These are phyloP conservation scores for Aspergillus vadensis DNA, from an alignment of 2,329 filamentous ascomycete species.

Conservation along the genomic window DNA sequence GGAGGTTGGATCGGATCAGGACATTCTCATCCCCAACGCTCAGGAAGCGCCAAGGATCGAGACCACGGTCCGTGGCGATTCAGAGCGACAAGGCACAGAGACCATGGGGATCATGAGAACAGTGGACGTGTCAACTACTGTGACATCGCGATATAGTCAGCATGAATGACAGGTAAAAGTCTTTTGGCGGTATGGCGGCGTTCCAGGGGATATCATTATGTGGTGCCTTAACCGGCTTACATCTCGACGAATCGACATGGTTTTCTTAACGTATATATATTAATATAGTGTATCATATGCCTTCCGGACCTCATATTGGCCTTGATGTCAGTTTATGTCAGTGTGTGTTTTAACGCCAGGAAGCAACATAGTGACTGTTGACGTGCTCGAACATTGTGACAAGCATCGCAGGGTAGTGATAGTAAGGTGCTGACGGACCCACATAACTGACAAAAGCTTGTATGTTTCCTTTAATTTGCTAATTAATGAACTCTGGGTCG, in stretches of 20 bases:
- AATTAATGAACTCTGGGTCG: no score
- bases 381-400: no score
- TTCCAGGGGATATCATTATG: neutral
- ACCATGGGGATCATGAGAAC: constrained; percentile 31
- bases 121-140: constrained; percentile 30
- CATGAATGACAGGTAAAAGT: neutral
- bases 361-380: no score
- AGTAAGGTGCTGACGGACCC: no score
- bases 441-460: neutral
- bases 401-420: no score
- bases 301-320: neutral
- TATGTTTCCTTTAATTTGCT: neutral
- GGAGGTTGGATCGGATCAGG: constrained; percentile 28
- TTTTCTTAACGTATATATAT: neutral
- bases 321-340: neutral
- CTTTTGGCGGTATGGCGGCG: neutral
- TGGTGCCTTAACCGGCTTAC: neutral
- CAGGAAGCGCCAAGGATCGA: constrained; percentile 32
- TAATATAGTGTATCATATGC: neutral
- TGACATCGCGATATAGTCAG: constrained; percentile 10
- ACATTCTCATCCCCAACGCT: constrained; percentile 29
- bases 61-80: constrained; percentile 27
- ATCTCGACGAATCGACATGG: neutral
- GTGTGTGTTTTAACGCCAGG: neutral
- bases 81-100: neutral